Base-by-base conservation (phyloP, 768 basidiomycete species). In the Russula sp. region DNA sequence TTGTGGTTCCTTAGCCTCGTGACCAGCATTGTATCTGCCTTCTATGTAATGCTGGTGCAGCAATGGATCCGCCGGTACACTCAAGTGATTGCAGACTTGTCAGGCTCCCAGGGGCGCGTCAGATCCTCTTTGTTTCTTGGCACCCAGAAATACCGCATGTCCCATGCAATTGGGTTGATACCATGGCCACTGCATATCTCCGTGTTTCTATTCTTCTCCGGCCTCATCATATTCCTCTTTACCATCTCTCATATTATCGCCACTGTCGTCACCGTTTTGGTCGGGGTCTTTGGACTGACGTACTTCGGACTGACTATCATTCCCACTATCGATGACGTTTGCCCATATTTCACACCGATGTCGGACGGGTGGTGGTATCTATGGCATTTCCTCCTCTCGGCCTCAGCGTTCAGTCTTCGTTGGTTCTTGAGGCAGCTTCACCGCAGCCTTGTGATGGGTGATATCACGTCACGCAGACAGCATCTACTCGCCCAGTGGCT, bases 81-180 rank as follows among this genome's bases (percentile, higher is more conserved):
- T n/a, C 55, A 65, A 5, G 25, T 56, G 25, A 45, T 45, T 5
- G 49, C n/a, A n/a, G 36, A 49, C 6, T 50, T 56, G 25, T 43
- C 56, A 46, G 18, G 20, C 14, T 35, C 58, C 18, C 42, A 50
- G 6, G 60, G 50, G 3, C 51, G 38, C n/a, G 47, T 63, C 39
- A 51, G 64, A 25, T 38, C 64, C 13, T 55, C 41, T 41, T 39
- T 65, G 32, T 65, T 59, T 36, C 20, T 63, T 1, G 56, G 61
- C 32, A 55, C 48, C 29, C 55, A 55, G 46, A 42, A n/a, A 22
- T 65, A 53, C 22, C 20, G 18, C 34, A 35, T 61, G 50, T 46
- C 50, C 14, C 50, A 34, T 6, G 61, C 62, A 22, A 75, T 81
- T 4, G 74, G 76, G 56, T 50, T 46, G 5, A 58, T 54, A 9